Percentiles rank a stretch among this genome's conserved stretches.
Conservation (phyloP, 176 grass and related monocot species). For the Ampelocalamus luodianensis region DNA sequence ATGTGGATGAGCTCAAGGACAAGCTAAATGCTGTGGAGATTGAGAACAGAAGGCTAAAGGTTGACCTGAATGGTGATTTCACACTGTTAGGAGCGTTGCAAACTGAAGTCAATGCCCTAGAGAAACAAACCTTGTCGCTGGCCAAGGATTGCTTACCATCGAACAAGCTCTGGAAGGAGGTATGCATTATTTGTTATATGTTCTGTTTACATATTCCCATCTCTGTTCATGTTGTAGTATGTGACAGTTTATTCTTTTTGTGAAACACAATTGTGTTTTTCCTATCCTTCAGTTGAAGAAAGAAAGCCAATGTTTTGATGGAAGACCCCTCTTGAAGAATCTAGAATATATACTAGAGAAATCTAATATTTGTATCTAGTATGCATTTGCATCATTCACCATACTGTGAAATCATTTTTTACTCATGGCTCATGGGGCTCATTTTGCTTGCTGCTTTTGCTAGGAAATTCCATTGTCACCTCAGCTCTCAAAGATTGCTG, state of each 20-base stretch:
- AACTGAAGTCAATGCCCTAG: slow-evolving; percentile 67
- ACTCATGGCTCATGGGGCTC: not conserved
- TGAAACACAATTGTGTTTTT: not conserved
- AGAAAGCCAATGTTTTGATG: not conserved
- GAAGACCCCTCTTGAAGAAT: slow-evolving; percentile 9
- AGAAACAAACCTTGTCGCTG: slow-evolving; percentile 68
- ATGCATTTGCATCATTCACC: not conserved
- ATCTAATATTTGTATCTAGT: not conserved
- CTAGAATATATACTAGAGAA: slow-evolving; percentile 4
- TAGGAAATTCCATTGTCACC: slow-evolving; percentile 64
- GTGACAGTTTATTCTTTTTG: slow-evolving; percentile 9
- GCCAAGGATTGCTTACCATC: slow-evolving; percentile 59
- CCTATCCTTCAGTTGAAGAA: not conserved
- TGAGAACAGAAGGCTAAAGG: slow-evolving; percentile 83
- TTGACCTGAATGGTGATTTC: slow-evolving; percentile 70
- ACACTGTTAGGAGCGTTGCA: slow-evolving; percentile 66
- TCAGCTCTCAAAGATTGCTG: slow-evolving; percentile 59
- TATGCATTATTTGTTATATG: slow-evolving; percentile 23
- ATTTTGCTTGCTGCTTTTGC: slow-evolving; percentile 14
- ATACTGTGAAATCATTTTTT: not conserved
- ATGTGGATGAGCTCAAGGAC: slow-evolving; percentile 70
- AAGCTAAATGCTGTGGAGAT: slow-evolving; percentile 70
- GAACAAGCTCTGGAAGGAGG: slow-evolving; percentile 70
- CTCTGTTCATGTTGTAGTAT: slow-evolving; percentile 14
- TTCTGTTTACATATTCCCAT: not conserved